Conservation (phyloP, 441 rosid genomes). For the Syzygium malaccense region DNA sequence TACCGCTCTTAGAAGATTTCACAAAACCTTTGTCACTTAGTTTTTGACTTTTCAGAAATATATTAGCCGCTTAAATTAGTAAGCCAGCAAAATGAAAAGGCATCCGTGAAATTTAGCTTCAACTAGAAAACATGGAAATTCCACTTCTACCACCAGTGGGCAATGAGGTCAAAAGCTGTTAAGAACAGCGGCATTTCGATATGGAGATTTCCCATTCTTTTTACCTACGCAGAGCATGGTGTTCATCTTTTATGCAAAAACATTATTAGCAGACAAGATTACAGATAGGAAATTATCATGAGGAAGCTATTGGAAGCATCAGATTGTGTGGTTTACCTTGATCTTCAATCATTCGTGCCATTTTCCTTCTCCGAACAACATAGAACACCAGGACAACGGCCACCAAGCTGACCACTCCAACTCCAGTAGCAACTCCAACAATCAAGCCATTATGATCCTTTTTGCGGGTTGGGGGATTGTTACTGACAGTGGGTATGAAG, state of each 20-base stretch:
- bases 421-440: conserved; percentile 47
- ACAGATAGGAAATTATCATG: not conserved
- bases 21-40: too few relatives aligned
- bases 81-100: not conserved
- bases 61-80: not conserved
- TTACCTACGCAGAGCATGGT: not conserved
- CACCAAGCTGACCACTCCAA: conserved; percentile 30
- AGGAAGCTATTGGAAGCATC: not conserved
- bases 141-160: not conserved
- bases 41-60: not conserved
- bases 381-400: conserved; percentile 17
- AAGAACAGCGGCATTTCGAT: not conserved
- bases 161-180: not conserved
- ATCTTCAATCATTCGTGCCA: conserved; percentile 20
- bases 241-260: not conserved
- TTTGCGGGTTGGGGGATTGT: conserved; percentile 23
- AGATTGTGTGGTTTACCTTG: conserved; percentile 21
- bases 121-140: not conserved
- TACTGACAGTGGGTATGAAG: conserved; percentile 51
- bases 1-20: not conserved
- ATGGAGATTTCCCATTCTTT: not conserved
- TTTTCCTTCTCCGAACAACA: conserved; percentile 4
- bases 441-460: conserved; percentile 32
- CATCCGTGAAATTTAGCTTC: not conserved
- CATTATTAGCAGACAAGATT: not conserved